A percentile compares a stretch with the other conserved stretches of the same genome.
These are phyloP conservation scores for Volvox carteri DNA, from an alignment of 163 green algal species.

Conservation along the genomic window DNA sequence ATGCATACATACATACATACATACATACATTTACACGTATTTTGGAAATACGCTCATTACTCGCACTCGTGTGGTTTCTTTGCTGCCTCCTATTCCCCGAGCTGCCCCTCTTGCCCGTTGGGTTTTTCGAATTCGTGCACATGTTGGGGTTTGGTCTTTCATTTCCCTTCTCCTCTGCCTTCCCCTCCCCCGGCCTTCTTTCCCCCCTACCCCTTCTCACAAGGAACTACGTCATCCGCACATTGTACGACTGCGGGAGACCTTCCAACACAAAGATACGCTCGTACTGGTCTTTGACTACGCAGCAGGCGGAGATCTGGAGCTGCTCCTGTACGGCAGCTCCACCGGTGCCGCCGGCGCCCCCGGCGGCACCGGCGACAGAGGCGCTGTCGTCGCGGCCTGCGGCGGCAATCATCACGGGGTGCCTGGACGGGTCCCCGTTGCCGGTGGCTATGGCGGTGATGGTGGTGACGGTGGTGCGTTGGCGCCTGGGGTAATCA, in stretches of 20 bases:
- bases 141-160: too few species aligned
- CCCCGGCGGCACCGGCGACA: not conserved
- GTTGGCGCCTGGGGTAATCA: conserved; percentile 87
- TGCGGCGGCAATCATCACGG: not conserved
- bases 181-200: too few species aligned
- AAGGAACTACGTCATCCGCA: conserved; percentile 48
- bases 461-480: conserved; percentile 45
- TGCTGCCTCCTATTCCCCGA: too few species aligned
- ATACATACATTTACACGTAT: not conserved
- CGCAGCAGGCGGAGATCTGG: conserved; percentile 68
- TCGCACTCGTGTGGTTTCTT: not conserved
- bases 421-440: too few species aligned
- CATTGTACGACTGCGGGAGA: conserved; percentile 61
- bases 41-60: not conserved
- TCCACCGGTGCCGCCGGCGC: not conserved
- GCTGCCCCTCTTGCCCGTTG: too few species aligned
- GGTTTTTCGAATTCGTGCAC: too few species aligned
- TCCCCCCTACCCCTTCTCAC: not conserved
- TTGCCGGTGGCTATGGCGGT: not conserved
- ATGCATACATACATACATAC: not conserved
- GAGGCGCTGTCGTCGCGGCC: not conserved
- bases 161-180: not conserved
- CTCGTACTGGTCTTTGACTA: conserved; percentile 84
- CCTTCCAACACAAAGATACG: conserved; percentile 57
- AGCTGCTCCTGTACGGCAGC: conserved; percentile 17